A percentile compares a stretch with the other conserved stretches of the same genome.
Evolutionary conservation across 2,329 filamentous ascomycete genomes (phyloP).

Genomic region (Orbilia quercus): DNA sequence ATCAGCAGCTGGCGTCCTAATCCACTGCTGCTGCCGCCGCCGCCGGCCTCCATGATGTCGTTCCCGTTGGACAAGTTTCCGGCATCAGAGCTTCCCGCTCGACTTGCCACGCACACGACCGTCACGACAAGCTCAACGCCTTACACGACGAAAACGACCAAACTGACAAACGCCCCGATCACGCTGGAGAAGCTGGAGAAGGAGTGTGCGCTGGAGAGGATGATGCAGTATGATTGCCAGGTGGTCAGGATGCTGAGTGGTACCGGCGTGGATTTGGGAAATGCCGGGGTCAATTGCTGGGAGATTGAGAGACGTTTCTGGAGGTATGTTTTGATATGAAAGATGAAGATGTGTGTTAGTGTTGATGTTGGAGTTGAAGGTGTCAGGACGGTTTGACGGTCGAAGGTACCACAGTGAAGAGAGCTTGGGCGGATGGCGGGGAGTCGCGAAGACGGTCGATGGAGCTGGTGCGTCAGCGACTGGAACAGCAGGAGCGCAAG

Average conservation of each 20-base stretch:
- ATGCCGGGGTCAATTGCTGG: slow-evolving; percentile 50
- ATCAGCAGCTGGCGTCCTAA: slow-evolving; percentile 34
- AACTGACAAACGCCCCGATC: slow-evolving; percentile 35
- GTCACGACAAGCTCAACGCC: slow-evolving; percentile 19
- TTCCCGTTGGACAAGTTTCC: slow-evolving; percentile 53
- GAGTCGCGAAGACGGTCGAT: slow-evolving; percentile 52
- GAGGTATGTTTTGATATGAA: slow-evolving; percentile 17
- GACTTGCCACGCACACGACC: slow-evolving; percentile 38
- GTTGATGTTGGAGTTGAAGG: slow-evolving; percentile 11
- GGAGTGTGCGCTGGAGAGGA: slow-evolving; percentile 47
- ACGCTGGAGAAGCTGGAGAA: slow-evolving; percentile 46
- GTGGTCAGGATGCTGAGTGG: slow-evolving; percentile 38
- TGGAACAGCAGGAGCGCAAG: slow-evolving; percentile 31
- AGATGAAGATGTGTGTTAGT: neutral
- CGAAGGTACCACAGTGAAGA: slow-evolving; percentile 43
- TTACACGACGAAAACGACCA: slow-evolving; percentile 27
- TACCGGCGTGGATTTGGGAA: slow-evolving; percentile 38
- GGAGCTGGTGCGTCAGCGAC: slow-evolving; percentile 47
- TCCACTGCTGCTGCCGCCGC: slow-evolving; percentile 18
- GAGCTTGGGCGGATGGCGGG: slow-evolving; percentile 47
- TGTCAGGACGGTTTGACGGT: slow-evolving; percentile 42
- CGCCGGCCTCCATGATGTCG: slow-evolving; percentile 43
- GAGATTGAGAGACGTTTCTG: slow-evolving; percentile 54
- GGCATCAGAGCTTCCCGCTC: slow-evolving; percentile 55
- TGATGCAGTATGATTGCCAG: slow-evolving; percentile 55